Conservation (phyloP, 176 grass and related monocot genomes). For the Eragrostis nindensis region DNA sequence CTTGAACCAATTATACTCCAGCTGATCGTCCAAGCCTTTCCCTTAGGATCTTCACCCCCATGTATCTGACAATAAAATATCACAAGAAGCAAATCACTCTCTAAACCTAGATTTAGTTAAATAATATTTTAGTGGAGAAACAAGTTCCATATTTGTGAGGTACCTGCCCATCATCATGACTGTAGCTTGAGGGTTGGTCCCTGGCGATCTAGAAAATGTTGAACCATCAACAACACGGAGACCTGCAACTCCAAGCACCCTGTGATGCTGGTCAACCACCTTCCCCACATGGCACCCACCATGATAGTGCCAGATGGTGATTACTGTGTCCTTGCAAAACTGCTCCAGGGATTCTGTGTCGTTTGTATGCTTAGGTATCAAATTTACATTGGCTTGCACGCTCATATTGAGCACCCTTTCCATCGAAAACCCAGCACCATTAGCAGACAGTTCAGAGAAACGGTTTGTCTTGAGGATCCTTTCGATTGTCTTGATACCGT, state of each 20-base stretch:
- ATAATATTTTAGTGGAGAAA: slow-evolving; percentile 32
- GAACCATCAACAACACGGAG: slow-evolving; percentile 78
- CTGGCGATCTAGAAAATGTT: slow-evolving; percentile 66
- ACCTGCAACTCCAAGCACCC: slow-evolving; percentile 56
- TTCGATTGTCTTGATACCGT: slow-evolving; percentile 65
- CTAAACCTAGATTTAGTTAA: background rate
- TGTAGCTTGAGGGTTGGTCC: slow-evolving; percentile 89
- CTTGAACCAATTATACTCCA: slow-evolving; percentile 45
- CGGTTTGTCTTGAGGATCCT: slow-evolving; percentile 71
- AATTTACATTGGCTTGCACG: slow-evolving; percentile 72
- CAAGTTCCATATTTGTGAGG: slow-evolving; percentile 8
- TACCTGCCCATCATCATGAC: slow-evolving; percentile 98
- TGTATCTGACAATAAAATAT: slow-evolving; percentile 59
- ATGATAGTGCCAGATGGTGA: slow-evolving; percentile 96
- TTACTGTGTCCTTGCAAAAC: slow-evolving; percentile 86
- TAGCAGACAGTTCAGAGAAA: slow-evolving; percentile 57
- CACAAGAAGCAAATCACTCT: slow-evolving; percentile 28
- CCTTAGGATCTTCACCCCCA: slow-evolving; percentile 86
- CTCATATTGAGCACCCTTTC: slow-evolving; percentile 87
- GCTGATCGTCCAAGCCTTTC: slow-evolving; percentile 54
- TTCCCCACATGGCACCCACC: slow-evolving; percentile 82
- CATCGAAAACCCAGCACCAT: slow-evolving; percentile 45
- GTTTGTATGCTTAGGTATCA: slow-evolving; percentile 89
- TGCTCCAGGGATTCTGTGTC: slow-evolving; percentile 79
- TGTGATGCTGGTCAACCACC: slow-evolving; percentile 68